phyloP scores from a whole-genome alignment of 306 rosid species.

The Acmispon strigosus region DNA sequence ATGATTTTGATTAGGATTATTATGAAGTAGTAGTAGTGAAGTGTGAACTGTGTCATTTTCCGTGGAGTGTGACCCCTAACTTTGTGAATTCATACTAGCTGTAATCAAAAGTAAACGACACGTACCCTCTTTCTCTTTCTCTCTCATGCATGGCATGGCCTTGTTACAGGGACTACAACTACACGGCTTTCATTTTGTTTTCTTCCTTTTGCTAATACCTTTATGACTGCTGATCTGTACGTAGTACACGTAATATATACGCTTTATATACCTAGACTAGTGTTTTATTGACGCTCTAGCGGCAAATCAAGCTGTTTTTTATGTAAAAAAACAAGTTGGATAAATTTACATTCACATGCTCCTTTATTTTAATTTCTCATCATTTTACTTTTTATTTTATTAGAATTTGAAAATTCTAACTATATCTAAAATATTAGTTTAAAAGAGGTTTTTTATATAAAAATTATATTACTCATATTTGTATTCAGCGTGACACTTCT shows the following conservation, averaged over 20 bases:
- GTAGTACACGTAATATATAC: neutral
- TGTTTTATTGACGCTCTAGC: neutral
- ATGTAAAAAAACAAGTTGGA: too few relatives aligned
- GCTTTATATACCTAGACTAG: neutral
- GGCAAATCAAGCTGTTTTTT: neutral
- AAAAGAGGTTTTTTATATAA: too few relatives aligned
- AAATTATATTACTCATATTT: too few relatives aligned
- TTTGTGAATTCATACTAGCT: slow-evolving; percentile 49
- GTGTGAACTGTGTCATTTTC: slow-evolving; percentile 41
- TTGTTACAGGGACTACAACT: neutral
- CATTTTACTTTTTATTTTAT: too few relatives aligned
- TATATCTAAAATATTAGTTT: too few relatives aligned
- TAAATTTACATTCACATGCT: too few relatives aligned
- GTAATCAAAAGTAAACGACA: slow-evolving; percentile 43
- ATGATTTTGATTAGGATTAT: neutral
- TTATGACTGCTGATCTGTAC: neutral
- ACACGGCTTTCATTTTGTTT: slow-evolving; percentile 29
- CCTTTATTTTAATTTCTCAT: too few relatives aligned
- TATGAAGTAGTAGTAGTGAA: neutral
- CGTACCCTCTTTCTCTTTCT: slow-evolving; percentile 24
- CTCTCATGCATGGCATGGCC: too few relatives aligned
- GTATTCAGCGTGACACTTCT: too few relatives aligned
- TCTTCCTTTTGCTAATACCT: neutral
- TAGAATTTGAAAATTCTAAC: too few relatives aligned
- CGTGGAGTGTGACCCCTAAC: slow-evolving; percentile 32